Percentiles rank a stretch among this genome's conserved stretches.
Conservation (phyloP, 2,329 filamentous ascomycete genomes). For the Aspergillus eucalypticola region DNA sequence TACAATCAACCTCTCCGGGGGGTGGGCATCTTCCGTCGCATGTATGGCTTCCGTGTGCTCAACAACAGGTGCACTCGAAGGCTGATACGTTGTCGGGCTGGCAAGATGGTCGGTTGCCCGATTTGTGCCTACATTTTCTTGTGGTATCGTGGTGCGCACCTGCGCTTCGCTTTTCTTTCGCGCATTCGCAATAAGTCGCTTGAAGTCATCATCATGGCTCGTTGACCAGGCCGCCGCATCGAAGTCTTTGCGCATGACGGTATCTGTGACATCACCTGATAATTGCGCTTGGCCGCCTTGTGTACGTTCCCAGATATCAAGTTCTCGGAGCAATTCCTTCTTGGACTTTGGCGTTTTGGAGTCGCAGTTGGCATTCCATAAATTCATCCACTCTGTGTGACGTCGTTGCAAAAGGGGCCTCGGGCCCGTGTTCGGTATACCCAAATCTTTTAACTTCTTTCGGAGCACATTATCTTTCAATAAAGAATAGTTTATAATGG, state of each 20-base stretch:
- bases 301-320: slow-evolving; percentile 84
- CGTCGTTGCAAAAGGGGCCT: slow-evolving; percentile 72
- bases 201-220: slow-evolving; percentile 73
- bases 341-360: slow-evolving; percentile 71
- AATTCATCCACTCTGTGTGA: slow-evolving; percentile 89
- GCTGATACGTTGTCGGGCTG: background rate
- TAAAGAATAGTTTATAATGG: slow-evolving; percentile 81
- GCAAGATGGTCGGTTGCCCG: background rate
- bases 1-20: slow-evolving; percentile 1
- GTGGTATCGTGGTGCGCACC: slow-evolving; percentile 31
- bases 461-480: slow-evolving; percentile 76
- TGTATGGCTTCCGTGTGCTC: slow-evolving; percentile 1
- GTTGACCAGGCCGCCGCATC: slow-evolving; percentile 74
- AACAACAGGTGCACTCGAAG: slow-evolving; percentile 5
- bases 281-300: slow-evolving; percentile 62
- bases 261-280: slow-evolving; percentile 23
- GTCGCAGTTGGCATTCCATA: slow-evolving; percentile 98
- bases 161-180: slow-evolving; percentile 52
- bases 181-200: slow-evolving; percentile 75
- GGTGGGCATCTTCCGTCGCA: slow-evolving; percentile 6
- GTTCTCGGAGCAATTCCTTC: slow-evolving; percentile 70
- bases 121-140: slow-evolving; percentile 11
- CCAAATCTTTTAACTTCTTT: slow-evolving; percentile 79
- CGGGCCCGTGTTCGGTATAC: slow-evolving; percentile 70
- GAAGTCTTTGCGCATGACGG: slow-evolving; percentile 85